A percentile compares a stretch with the other conserved stretches of the same genome.
phyloP scores from a whole-genome alignment of 108 stramenopile species.

The Pseudonitzschia delicatissima region DNA sequence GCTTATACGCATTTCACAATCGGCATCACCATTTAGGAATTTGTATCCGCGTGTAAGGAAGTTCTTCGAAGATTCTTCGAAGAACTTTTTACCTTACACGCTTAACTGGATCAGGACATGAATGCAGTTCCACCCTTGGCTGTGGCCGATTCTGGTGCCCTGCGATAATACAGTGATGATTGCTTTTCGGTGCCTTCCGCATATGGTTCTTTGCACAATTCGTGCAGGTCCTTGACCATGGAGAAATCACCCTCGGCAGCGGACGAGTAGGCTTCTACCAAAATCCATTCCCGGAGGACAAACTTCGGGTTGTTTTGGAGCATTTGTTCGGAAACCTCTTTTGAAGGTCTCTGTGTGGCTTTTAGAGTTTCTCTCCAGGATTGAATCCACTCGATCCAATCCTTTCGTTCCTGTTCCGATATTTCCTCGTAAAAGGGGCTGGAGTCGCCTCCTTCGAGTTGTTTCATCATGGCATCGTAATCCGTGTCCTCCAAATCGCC shows the following conservation, averaged over 20 bases:
- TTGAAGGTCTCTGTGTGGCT: background rate
- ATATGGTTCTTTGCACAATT: slow-evolving; percentile 66
- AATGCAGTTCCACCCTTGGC: slow-evolving; percentile 80
- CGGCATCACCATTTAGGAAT: background rate
- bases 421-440: slow-evolving; percentile 71
- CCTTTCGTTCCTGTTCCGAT: slow-evolving; percentile 33
- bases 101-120: slow-evolving; percentile 84
- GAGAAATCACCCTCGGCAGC: slow-evolving; percentile 70
- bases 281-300: slow-evolving; percentile 82
- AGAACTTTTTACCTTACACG: slow-evolving; percentile 4
- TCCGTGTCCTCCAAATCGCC: slow-evolving; percentile 36
- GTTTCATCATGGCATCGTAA: slow-evolving; percentile 60
- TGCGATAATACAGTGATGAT: slow-evolving; percentile 47
- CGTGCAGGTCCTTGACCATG: slow-evolving; percentile 55
- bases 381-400: slow-evolving; percentile 52
- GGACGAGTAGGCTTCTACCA: slow-evolving; percentile 81
- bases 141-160: slow-evolving; percentile 61
- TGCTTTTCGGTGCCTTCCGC: slow-evolving; percentile 63
- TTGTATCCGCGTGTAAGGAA: background rate
- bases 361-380: slow-evolving; percentile 62
- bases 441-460: slow-evolving; percentile 36
- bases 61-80: background rate
- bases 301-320: slow-evolving; percentile 69
- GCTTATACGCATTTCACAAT: background rate
- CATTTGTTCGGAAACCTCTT: slow-evolving; percentile 51